phyloP scores from a whole-genome alignment of 257 asterid species.

The Linaria vulgaris region DNA sequence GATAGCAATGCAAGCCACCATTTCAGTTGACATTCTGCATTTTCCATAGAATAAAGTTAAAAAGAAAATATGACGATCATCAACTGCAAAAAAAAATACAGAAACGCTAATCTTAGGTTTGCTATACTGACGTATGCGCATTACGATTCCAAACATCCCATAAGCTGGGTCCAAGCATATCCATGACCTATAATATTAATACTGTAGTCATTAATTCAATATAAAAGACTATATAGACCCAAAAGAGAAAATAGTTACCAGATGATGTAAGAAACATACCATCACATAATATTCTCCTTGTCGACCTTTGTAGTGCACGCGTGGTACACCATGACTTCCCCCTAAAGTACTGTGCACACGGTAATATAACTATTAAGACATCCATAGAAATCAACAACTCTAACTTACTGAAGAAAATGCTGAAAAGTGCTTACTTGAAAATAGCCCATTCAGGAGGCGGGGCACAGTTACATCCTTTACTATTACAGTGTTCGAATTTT shows the following conservation, averaged over 20 bases:
- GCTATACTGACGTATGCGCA: conserved; percentile 54
- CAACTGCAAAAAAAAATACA: conserved; percentile 9
- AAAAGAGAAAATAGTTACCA: conserved; percentile 1
- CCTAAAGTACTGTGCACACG: conserved; percentile 58
- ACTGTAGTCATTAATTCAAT: conserved; percentile 12
- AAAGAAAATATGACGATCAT: conserved; percentile 14
- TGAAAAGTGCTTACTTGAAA: conserved; percentile 55
- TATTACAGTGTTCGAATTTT: conserved; percentile 75
- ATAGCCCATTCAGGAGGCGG: conserved; percentile 92
- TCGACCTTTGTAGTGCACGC: conserved; percentile 81
- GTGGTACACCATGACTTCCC: conserved; percentile 90
- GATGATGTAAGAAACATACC: conserved; percentile 43
- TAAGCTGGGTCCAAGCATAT: conserved; percentile 74
- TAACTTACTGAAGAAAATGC: conserved; percentile 9
- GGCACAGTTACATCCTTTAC: conserved; percentile 82
- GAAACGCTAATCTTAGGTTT: conserved; percentile 27
- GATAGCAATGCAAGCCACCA: conserved; percentile 93
- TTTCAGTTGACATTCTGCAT: conserved; percentile 81
- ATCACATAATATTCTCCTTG: conserved; percentile 76
- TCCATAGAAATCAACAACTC: conserved; percentile 13
- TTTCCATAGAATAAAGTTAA: conserved; percentile 16
- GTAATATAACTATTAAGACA: conserved; percentile 17
- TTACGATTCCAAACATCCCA: conserved; percentile 93
- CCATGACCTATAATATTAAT: conserved; percentile 73
- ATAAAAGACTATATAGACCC: not conserved